A percentile compares a stretch with the other conserved stretches of the same genome.
These are phyloP conservation scores for Lentinula raphanica DNA, from an alignment of 768 basidiomycete genomes.

Conservation along the genomic window DNA sequence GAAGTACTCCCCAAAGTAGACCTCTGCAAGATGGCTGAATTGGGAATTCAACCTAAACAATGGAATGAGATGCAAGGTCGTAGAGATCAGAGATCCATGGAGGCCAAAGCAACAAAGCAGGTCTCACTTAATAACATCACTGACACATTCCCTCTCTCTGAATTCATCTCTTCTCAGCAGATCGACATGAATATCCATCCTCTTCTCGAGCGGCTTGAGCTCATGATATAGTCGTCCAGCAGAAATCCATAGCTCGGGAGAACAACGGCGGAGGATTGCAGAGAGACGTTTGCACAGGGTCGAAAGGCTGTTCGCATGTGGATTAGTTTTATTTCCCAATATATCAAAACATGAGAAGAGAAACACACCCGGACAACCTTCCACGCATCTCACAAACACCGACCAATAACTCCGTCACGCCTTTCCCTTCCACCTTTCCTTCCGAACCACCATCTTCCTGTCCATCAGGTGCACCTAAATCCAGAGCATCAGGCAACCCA, in stretches of 20 bases:
- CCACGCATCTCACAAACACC: conserved; percentile 82
- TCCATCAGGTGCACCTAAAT: conserved; percentile 73
- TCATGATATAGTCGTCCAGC: conserved; percentile 82
- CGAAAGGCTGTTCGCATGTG: conserved; percentile 74
- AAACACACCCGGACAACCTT: background rate
- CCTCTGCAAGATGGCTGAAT: conserved; percentile 87
- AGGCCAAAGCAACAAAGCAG: background rate
- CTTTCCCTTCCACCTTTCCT: background rate
- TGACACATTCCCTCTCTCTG: conserved; percentile 88
- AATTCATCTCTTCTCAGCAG: conserved; percentile 84
- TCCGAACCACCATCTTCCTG: background rate
- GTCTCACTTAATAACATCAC: conserved; percentile 79
- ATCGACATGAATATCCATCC: conserved; percentile 89
- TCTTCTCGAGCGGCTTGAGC: conserved; percentile 82
- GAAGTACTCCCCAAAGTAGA: conserved; percentile 68
- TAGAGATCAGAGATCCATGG: background rate
- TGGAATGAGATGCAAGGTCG: background rate
- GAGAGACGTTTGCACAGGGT: conserved; percentile 88
- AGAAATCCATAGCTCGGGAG: conserved; percentile 80
- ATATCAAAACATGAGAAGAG: background rate
- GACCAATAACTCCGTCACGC: conserved; percentile 44
- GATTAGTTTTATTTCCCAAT: conserved; percentile 57
- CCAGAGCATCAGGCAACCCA: conserved; percentile 79
- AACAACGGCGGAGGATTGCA: conserved; percentile 72
- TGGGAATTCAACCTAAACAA: conserved; percentile 79